These are phyloP conservation scores for Rhodotorula kratochvilovae DNA, from an alignment of 768 basidiomycete species.

Conservation along the genomic window DNA sequence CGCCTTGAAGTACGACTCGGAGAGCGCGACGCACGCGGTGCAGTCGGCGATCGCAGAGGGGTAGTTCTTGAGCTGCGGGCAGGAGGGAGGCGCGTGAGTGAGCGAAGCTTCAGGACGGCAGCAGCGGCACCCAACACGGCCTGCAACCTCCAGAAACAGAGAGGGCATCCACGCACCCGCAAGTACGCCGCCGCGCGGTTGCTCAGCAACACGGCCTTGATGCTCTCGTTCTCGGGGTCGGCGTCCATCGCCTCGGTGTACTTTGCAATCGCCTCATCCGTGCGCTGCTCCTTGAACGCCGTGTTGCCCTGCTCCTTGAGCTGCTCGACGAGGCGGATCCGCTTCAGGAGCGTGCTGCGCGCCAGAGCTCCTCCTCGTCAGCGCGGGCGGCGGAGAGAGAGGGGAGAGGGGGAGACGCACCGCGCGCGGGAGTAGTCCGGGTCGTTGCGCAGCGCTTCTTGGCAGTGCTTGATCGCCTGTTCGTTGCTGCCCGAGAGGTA, in stretches of 20 bases:
- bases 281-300: constrained; percentile 62
- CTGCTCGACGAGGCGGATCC: constrained; percentile 75
- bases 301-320: constrained; percentile 79
- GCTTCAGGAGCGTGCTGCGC: constrained; percentile 61
- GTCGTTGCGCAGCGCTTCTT: constrained; percentile 69
- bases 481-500: constrained; percentile 69
- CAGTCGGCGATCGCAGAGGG: constrained; percentile 70
- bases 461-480: constrained; percentile 65
- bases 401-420: constrained; percentile 13
- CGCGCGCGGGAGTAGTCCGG: constrained; percentile 66
- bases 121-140: too few relatives aligned
- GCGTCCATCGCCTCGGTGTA: constrained; percentile 68
- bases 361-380: background rate
- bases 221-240: constrained; percentile 66
- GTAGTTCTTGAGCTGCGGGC: constrained; percentile 58
- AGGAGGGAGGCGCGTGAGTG: background rate
- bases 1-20: constrained; percentile 72
- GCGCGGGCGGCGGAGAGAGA: background rate
- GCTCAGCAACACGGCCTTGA: constrained; percentile 71
- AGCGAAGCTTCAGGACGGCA: too few relatives aligned
- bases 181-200: constrained; percentile 70
- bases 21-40: constrained; percentile 61
- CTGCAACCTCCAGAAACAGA: background rate
- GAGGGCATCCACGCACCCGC: constrained; percentile 11
- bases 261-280: constrained; percentile 61